Base-by-base conservation (phyloP, 148 eudicot species). In the Rhododendron mucronatum region DNA sequence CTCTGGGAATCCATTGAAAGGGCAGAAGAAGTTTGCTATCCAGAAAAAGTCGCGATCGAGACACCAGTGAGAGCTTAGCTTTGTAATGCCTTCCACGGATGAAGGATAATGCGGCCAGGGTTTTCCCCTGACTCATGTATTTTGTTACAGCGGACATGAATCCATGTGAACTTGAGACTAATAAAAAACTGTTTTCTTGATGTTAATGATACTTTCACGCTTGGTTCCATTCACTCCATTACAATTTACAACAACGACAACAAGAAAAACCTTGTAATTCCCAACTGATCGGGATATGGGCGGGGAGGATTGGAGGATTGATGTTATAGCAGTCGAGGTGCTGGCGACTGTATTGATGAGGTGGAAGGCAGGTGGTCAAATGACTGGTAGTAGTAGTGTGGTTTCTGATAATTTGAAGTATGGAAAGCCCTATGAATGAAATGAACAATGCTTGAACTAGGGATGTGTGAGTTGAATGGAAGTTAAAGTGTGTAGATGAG, bases 1-100 rank as follows among this genome's bases (percentile, higher is more conserved):
- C 89, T 96, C 67, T 92, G 94, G 89, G 96, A 91, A 82, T 90
- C 86, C 1, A 90, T 90, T 3, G 93, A 89, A 48, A 89, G 91
- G 81, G 37, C 87, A 45, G 94, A 90, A 85, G 91, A 84, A 28
- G 93, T 89, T 57, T 59, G 65, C 63, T 90, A 86, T 69, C 80
- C 94, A 11, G 90, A 77, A 82, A 84, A 93, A 87, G 86, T 90
- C 59, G 95, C 95, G 14, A 91, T 93, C 5, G 93, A 94, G 86
- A 88, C 94, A 37, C 63, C 53, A 37, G 93, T 92, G 30, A 79
- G 88, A 73, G 98, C 98, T 71, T 95, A 92, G 81, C 12, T 50
- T 78, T 59, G 44, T 51, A 6, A 53, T 15, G 3, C 30, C 12
- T 13, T 13, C 5, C 13, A 18, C 4, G 78, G 47, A 18, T 26